These are phyloP conservation scores for Cryphonectria japonica DNA, from an alignment of 2,329 filamentous ascomycete genomes.

Conservation along the genomic window DNA sequence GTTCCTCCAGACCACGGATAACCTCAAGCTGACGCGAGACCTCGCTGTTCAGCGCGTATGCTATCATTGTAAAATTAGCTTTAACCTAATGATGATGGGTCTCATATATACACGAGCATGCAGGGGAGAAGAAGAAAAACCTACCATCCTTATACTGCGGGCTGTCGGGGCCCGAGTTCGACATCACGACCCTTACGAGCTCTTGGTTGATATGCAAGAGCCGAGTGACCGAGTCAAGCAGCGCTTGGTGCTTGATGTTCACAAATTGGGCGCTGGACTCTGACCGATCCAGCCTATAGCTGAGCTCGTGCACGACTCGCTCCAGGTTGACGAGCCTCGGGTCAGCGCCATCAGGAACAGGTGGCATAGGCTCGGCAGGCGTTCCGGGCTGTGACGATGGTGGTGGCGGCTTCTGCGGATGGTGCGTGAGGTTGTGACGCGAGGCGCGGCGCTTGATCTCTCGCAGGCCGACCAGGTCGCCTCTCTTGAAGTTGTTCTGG, in stretches of 20 bases:
- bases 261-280: constrained; percentile 83
- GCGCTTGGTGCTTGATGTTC: constrained; percentile 77
- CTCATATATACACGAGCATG: constrained; percentile 28
- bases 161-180: constrained; percentile 74
- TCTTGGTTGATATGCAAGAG: constrained; percentile 80
- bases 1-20: constrained; percentile 62
- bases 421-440: constrained; percentile 87
- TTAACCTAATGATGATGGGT: neutral
- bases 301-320: constrained; percentile 80
- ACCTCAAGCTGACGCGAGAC: constrained; percentile 65
- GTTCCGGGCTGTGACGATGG: constrained; percentile 74
- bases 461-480: constrained; percentile 84
- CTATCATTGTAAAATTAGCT: constrained; percentile 43
- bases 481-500: constrained; percentile 94
- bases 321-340: constrained; percentile 76
- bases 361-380: constrained; percentile 78
- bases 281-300: constrained; percentile 73
- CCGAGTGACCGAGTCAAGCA: constrained; percentile 79
- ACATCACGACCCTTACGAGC: constrained; percentile 74
- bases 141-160: constrained; percentile 81
- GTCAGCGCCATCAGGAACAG: constrained; percentile 74
- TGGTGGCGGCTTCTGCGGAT: constrained; percentile 76
- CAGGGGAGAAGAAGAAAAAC: constrained; percentile 35
- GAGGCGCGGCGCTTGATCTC: constrained; percentile 97
- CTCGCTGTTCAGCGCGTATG: constrained; percentile 60